Base-by-base conservation (phyloP, 495 filamentous ascomycete species). In the Rhizodiscina lignyota region DNA sequence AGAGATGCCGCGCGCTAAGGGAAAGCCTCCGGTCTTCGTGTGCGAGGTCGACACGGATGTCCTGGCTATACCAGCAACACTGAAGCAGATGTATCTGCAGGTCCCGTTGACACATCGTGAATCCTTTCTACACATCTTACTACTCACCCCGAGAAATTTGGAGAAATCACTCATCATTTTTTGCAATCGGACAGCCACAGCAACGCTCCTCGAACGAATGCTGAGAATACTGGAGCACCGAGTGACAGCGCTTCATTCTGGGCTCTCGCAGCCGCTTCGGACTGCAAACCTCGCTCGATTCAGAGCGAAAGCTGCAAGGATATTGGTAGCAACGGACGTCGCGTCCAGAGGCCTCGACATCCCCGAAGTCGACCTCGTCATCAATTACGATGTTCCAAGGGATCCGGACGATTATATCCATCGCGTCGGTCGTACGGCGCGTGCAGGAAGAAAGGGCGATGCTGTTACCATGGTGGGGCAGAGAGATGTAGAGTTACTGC, bases 341-440 rank as follows among this genome's bases (percentile, higher is more conserved):
- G 89, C 89, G 1, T 77, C 82, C n/a, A 67, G 89, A 48, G 89
- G 89, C 67, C 69, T 99, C 6, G 89, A 99, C 63, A 94, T 99
- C 38, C 91, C 86, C 0, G 78, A 77, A 40, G 91, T 96, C 1
- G 77, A 69, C 35, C 55, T 96, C 8, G 87, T 99, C 5, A 60
- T 99, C 33, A 96, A 99, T 53, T 96, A 82, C 50, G 91, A 96
- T 49, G 73, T 99, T 13, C 89, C 89, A 1, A 74, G 87, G 2
- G 83, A 94, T 51, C 85, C 89, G 22, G 89, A 94, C 52, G 91
- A 94, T 53, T 99, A 96, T 47, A 83, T 99, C 40, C 89, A 99
- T 57, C 77, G 89, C 16, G 86, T 93, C 36, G 89, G 89, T 48
- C 77, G 89, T 48, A 99, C 89, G 8, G 89, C 91, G 5, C 72